Evolutionary conservation across 1,284 basidiomycete species (phyloP), one percentile per base, ranked within the genome.

Genomic region (Cutaneotrichosporon sp.): DNA sequence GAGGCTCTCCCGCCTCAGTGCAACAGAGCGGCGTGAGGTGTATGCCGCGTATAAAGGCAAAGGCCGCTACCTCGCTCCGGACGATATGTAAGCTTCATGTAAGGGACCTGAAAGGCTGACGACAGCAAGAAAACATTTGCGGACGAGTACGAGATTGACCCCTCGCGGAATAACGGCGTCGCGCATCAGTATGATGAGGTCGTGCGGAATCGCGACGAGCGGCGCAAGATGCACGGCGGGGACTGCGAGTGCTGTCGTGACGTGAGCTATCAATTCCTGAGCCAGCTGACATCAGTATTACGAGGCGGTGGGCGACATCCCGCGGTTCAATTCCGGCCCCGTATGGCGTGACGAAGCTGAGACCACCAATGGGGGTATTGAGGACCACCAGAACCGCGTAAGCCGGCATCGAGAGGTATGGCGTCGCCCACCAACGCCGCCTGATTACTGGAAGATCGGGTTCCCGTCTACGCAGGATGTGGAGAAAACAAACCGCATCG

Each of bases 231-330:
- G 79, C 79, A 86, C 45, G 91, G 81, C 5, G 82, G 79, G 1
- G 88, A 90, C 60, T 96, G 91, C 70, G 87, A 88, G 63, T 86
- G 84, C 56, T 96, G 91, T 70, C 80, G 79, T 38, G 87, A 85
- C 46, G 90, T 90, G 65, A 60, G 83, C 2, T 41, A 10, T 24
- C 20, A 7, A 27, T 77, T 39, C 33, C 17, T 26, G 22, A 38
- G 26, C 11, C 33, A 24, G 16, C 32, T 51, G 16, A 55, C 38
- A 10, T 1, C 55, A 92, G 89, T 93, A 90, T 66, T 93, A 91
- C 65, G 79, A 82, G 55, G 84, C 82, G 0, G 73, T 90, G 10
- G 86, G 86, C 0, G 82, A 84, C 5, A 76, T 88, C 17, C 87
- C 88, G 1, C 67, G 72, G 6, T 79, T 82, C 39, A 79, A 84